Base-by-base conservation (phyloP, 768 basidiomycete species). In the Pleurotus djamor region DNA sequence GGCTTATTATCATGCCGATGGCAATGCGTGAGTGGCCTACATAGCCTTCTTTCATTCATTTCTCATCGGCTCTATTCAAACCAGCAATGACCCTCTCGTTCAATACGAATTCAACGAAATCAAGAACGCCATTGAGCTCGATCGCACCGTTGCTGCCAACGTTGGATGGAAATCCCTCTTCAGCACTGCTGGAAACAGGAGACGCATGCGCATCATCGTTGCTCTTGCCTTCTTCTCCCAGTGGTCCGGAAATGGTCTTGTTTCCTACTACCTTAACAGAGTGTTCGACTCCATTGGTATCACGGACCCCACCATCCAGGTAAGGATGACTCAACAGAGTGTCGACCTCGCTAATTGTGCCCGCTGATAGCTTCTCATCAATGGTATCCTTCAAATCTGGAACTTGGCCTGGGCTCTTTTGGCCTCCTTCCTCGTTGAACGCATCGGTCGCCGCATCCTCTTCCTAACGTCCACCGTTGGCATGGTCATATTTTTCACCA, bases 201-300 rank as follows among this genome's bases (percentile, higher is more conserved):
- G 73, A 41, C 78, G 85, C 8, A 73, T 86, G 71, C 73, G 79
- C 52, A 79, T 87, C 60, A 81, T 86, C 65, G 64, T 86, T 55
- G 81, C 81, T 5, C 72, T 87, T 44, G 84, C 80, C 0, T 78
- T 86, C 72, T 84, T 85, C 74, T 82, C 80, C 4, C 84, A 85
- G 63, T 84, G 82, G 82, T 91, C 88, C 7, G 91, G 89, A 12
- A 92, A 92, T 65, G 91, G 91, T 66, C 86, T 92, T 57, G 87
- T 83, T 12, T 87, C 84, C 0, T 86, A 84, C 73, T 89, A 84
- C 67, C 75, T 84, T 61, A 81, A 79, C 75, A 81, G 80, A 68
- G 79, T 85, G 35, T 76, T 84, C 63, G 68, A 72, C 44, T 71
- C 74, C 10, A 80, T 84, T 47, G 82, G 82, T 12, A 81, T 74